These are phyloP conservation scores for Chalciporus piperatus DNA, from an alignment of 768 basidiomycete genomes.

Conservation along the genomic window DNA sequence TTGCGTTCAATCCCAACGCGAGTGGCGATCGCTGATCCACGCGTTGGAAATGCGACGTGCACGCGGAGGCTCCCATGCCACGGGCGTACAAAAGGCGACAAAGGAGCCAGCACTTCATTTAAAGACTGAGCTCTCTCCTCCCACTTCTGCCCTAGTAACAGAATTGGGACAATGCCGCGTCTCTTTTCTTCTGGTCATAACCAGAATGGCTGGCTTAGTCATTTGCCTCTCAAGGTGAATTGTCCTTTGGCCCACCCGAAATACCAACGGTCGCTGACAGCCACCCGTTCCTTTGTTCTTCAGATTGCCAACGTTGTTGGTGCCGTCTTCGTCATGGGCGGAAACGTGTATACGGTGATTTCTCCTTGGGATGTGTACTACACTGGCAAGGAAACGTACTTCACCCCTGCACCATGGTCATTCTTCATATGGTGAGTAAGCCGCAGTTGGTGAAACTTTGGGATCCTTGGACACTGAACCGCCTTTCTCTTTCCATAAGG, in stretches of 20 bases:
- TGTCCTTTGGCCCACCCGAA: not conserved
- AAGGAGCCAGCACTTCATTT: slow-evolving; percentile 9
- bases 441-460: not conserved
- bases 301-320: slow-evolving; percentile 55
- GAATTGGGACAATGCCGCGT: slow-evolving; percentile 21
- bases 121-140: slow-evolving; percentile 5
- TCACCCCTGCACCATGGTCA: slow-evolving; percentile 63
- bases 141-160: slow-evolving; percentile 6
- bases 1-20: slow-evolving; percentile 22
- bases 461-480: not conserved
- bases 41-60: slow-evolving; percentile 26
- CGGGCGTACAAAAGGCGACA: slow-evolving; percentile 27
- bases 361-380: slow-evolving; percentile 49
- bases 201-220: slow-evolving; percentile 43
- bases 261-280: slow-evolving; percentile 3
- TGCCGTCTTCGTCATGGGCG: slow-evolving; percentile 55
- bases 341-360: slow-evolving; percentile 59
- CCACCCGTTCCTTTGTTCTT: not conserved
- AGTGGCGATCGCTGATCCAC: slow-evolving; percentile 12
- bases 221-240: slow-evolving; percentile 52
- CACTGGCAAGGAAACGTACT: slow-evolving; percentile 57
- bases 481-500: slow-evolving; percentile 31
- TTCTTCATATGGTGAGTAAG: slow-evolving; percentile 56
- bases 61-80: slow-evolving; percentile 17
- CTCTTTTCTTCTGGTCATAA: slow-evolving; percentile 17